Conservation (phyloP, 176 grass and related monocot species). For the Zea luxurians region DNA sequence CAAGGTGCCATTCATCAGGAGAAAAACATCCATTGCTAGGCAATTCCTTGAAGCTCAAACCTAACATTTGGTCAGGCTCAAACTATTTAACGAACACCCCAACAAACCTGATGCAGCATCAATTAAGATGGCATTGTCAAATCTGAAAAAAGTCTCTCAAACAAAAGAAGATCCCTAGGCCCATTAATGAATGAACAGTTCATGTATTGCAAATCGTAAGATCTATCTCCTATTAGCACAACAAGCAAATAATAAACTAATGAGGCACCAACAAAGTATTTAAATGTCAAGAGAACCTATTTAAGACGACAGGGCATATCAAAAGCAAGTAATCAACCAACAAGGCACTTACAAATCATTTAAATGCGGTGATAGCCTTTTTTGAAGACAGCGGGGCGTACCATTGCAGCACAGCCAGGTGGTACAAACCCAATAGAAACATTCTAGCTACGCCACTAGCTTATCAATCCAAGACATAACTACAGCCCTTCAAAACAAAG, state of each 20-base stretch:
- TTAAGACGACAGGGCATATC: not conserved
- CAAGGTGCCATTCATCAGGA: not conserved
- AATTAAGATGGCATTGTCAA: not conserved
- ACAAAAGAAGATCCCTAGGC: not conserved
- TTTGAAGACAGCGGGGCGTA: not conserved
- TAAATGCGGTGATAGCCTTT: not conserved
- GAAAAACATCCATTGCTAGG: not conserved
- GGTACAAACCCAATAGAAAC: no score
- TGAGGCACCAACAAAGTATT: not conserved
- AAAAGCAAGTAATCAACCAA: not conserved
- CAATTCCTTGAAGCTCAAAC: not conserved
- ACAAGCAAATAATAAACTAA: not conserved
- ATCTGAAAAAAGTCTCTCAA: not conserved
- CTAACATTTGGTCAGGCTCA: not conserved
- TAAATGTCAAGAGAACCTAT: not conserved
- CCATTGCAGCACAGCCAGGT: no score
- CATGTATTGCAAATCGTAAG: not conserved
- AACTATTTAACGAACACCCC: not conserved
- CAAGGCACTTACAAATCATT: not conserved
- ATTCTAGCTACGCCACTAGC: no score
- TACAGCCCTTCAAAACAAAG: not conserved
- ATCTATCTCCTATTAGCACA: not conserved
- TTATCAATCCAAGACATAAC: not conserved
- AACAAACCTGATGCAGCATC: constrained; percentile 15
- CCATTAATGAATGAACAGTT: not conserved